These are phyloP conservation scores for Arabidopsis hybrid DNA, from an alignment of 441 rosid species.

Conservation along the genomic window DNA sequence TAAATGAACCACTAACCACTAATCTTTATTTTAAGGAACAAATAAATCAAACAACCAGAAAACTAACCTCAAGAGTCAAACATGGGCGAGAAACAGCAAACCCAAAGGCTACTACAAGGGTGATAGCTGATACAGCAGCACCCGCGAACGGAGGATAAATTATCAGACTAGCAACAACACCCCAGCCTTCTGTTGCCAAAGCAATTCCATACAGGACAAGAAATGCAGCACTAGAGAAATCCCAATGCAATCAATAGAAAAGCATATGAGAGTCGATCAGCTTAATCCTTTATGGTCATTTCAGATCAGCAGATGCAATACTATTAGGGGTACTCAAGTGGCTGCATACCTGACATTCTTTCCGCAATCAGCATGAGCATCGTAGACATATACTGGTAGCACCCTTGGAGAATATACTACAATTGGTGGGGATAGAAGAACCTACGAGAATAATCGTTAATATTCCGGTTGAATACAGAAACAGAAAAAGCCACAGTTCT, in stretches of 20 bases:
- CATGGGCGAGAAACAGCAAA: conserved; percentile 99
- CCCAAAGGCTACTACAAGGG: conserved; percentile 99
- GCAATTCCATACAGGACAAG: conserved; percentile 99
- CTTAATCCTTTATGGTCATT: conserved; percentile 14
- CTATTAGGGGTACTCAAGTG: conserved; percentile 26
- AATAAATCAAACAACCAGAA: conserved; percentile 31
- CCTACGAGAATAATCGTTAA: conserved; percentile 55
- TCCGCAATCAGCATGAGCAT: conserved; percentile 99
- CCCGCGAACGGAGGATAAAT: conserved; percentile 99
- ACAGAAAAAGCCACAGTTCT: conserved; percentile 26
- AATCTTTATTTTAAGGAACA: conserved; percentile 13
- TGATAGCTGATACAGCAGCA: conserved; percentile 99
- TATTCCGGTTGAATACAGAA: conserved; percentile 34
- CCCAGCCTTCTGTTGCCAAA: conserved; percentile 99
- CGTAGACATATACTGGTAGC: conserved; percentile 97
- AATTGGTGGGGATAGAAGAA: conserved; percentile 99
- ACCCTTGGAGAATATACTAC: conserved; percentile 99
- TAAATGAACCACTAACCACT: conserved; percentile 18
- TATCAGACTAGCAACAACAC: conserved; percentile 98
- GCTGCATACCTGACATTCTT: conserved; percentile 95
- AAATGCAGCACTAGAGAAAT: conserved; percentile 82
- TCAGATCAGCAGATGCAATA: conserved; percentile 33
- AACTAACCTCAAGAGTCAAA: conserved; percentile 85
- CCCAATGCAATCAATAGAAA: conserved; percentile 27
- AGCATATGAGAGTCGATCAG: conserved; percentile 28